Conservation (phyloP, 495 filamentous ascomycete species). For the Neurospora sp. region DNA sequence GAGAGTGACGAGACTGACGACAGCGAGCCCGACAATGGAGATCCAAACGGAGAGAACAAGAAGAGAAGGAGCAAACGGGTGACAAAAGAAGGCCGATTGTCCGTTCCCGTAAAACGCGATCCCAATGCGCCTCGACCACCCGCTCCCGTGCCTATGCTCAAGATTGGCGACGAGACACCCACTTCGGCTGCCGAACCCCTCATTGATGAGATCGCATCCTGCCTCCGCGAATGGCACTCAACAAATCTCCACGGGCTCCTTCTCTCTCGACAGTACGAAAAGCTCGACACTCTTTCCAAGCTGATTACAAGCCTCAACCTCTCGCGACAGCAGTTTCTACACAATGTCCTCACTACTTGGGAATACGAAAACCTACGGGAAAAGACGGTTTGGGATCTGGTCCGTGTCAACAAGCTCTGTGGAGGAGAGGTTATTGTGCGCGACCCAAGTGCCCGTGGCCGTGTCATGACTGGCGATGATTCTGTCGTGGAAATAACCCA, state of each 20-base stretch:
- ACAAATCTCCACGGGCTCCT: constrained; percentile 93
- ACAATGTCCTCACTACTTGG: constrained; percentile 79
- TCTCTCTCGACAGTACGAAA: constrained; percentile 65
- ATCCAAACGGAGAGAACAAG: constrained; percentile 15
- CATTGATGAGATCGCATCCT: constrained; percentile 95
- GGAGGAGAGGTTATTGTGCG: constrained; percentile 88
- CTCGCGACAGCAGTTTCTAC: constrained; percentile 76
- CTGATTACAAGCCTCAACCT: constrained; percentile 74
- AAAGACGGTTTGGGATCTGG: constrained; percentile 88
- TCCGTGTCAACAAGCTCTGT: constrained; percentile 86
- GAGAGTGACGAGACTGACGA: constrained; percentile 44
- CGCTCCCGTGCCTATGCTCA: constrained; percentile 92
- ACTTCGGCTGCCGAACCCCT: constrained; percentile 81
- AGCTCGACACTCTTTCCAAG: constrained; percentile 69
- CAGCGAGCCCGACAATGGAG: constrained; percentile 26
- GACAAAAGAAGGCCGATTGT: constrained; percentile 22
- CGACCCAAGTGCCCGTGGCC: constrained; percentile 71
- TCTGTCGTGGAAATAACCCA: constrained; percentile 85
- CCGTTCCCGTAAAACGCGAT: constrained; percentile 35
- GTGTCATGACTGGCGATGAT: constrained; percentile 83
- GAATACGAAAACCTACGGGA: constrained; percentile 71
- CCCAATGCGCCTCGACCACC: constrained; percentile 64
- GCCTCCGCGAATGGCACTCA: constrained; percentile 94
- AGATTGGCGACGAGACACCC: constrained; percentile 92
- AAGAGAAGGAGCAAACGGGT: constrained; percentile 14